Evolutionary conservation across 2,329 filamentous ascomycete species (phyloP).

Genomic region (Phialophora expanda): DNA sequence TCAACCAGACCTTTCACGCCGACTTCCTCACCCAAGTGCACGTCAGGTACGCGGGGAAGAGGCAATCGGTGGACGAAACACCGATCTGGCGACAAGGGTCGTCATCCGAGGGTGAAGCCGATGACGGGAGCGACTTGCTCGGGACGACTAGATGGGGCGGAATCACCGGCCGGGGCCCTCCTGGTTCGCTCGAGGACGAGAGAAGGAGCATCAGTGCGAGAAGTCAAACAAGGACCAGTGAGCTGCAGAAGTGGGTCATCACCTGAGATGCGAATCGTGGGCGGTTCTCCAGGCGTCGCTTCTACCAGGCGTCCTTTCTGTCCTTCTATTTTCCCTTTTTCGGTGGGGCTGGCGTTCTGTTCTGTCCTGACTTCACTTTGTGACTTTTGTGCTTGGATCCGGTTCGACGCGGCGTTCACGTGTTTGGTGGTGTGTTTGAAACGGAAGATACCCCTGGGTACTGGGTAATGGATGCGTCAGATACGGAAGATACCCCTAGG

Average conservation of each 20-base stretch:
- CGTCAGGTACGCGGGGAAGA: background rate
- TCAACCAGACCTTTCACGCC: background rate
- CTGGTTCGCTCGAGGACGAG: background rate
- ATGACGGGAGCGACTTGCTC: background rate
- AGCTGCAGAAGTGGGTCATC: slow-evolving; percentile 4
- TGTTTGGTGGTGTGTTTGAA: background rate
- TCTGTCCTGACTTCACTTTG: background rate
- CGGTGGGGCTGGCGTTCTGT: background rate
- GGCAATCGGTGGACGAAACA: background rate
- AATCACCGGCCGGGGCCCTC: background rate
- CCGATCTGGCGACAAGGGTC: slow-evolving; percentile 2
- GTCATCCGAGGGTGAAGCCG: background rate
- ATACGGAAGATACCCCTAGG: no score
- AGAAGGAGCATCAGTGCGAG: slow-evolving; percentile 6
- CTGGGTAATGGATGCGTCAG: no score
- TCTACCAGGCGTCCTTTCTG: background rate
- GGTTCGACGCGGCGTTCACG: no score
- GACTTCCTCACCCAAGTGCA: slow-evolving; percentile 3
- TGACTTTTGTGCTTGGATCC: background rate
- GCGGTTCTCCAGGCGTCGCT: background rate
- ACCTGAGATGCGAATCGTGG: background rate
- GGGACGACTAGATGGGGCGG: background rate
- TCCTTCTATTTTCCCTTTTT: background rate
- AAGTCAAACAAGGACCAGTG: background rate
- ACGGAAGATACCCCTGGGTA: no score